These are phyloP conservation scores for Ophiognomonia clavigignenti-juglandacearum DNA, from an alignment of 2,329 filamentous ascomycete species.

Conservation along the genomic window DNA sequence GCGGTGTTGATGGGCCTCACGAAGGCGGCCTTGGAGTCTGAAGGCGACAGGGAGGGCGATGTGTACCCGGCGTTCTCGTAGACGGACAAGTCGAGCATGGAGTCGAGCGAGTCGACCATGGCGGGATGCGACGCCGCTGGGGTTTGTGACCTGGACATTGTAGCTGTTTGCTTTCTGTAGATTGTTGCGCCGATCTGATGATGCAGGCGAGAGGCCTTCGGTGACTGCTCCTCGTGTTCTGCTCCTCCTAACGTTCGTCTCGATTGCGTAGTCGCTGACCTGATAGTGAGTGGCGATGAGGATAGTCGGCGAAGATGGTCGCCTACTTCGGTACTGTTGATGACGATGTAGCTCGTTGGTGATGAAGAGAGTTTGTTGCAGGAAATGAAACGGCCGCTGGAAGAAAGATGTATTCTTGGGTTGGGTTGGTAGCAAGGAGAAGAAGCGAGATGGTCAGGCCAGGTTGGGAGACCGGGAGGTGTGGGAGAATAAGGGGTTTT, in stretches of 20 bases:
- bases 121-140: constrained; percentile 27
- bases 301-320: too few species aligned
- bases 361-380: too few species aligned
- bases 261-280: too few species aligned
- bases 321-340: too few species aligned
- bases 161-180: background rate
- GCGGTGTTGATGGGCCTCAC: constrained; percentile 44
- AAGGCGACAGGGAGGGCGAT: constrained; percentile 56
- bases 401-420: too few species aligned
- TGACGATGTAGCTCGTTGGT: too few species aligned
- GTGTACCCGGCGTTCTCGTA: constrained; percentile 59
- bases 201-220: background rate
- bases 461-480: background rate
- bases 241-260: too few species aligned
- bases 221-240: background rate
- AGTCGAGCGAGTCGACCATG: constrained; percentile 48
- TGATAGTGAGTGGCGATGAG: too few species aligned
- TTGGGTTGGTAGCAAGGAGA: too few species aligned
- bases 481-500: constrained; percentile 5
- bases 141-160: constrained; percentile 23
- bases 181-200: background rate
- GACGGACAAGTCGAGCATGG: constrained; percentile 55
- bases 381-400: background rate
- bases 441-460: constrained; percentile 5
- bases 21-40: constrained; percentile 49